Base-by-base conservation (phyloP, 164 flowering plant species). In the Kalanchoe fedtschenkoi region DNA sequence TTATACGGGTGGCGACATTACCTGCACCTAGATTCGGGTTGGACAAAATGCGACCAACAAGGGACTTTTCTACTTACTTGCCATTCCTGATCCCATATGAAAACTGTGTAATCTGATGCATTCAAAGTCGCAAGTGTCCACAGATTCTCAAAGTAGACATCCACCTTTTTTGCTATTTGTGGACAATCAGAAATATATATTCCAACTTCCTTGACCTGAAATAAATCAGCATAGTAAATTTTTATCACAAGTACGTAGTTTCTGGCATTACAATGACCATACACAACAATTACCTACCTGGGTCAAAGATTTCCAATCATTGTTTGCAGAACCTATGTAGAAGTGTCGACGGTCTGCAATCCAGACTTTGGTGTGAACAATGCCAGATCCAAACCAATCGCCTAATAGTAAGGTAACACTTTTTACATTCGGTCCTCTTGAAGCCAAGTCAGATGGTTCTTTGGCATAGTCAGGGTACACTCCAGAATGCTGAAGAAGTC, bases 281-380 rank as follows among this genome's bases (percentile, higher is more conserved):
- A 58, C 37, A 17, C 13, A 29, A 34, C 15, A 34, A 6, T 1
- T 28, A 6, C 9, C 15, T 73, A 89, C 96, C 89, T 92, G 98
- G 66, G 98, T 84, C 57, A 92, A 92, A 67, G 96, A 84, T 73
- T 92, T 92, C 98, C 98, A 92, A 75, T 89, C 96, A 78, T 92
- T 89, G 77, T 92, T 92, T 54, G 98, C 98, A 69, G 98, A 92
- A 33, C 98, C 96, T 65, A 92, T 87, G 62, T 89, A 92, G 17
- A 87, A 73, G 61, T 89, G 89, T 71, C 72, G 75, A 39, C 55
- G 30, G 69, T 89, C 95, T 30, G 95, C 86, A 68, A 92, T 87
- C 96, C 98, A 92, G 57, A 89, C 95, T 81, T 92, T 92, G 24
- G 95, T 75, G 75, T 92, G 98, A 41, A 92, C 89, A 30, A 92